Evolutionary conservation across 768 basidiomycete species (phyloP).

Genomic region (Macrolepiota dolichaula): DNA sequence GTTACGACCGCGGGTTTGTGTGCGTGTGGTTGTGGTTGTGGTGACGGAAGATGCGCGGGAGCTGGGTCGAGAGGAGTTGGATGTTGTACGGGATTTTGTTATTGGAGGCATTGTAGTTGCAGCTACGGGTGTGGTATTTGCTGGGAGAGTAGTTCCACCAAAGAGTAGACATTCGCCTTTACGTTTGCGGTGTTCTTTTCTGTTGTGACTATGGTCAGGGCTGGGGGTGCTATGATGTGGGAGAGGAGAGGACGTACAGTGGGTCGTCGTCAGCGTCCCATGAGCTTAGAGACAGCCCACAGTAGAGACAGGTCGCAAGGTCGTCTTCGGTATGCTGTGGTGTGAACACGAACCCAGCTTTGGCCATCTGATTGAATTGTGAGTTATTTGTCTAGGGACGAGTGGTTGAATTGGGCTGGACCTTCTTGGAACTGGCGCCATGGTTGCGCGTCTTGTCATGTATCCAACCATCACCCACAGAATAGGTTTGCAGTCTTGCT

Average conservation of each 20-base stretch:
- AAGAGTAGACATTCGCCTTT: slow-evolving; percentile 45
- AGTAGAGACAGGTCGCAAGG: slow-evolving; percentile 83
- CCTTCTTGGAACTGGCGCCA: slow-evolving; percentile 71
- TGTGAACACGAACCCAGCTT: slow-evolving; percentile 83
- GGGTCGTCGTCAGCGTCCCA: slow-evolving; percentile 92
- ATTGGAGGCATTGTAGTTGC: slow-evolving; percentile 4
- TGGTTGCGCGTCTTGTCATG: slow-evolving; percentile 63
- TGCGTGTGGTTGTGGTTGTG: slow-evolving; percentile 19
- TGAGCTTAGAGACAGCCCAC: slow-evolving; percentile 71
- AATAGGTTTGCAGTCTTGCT: slow-evolving; percentile 68
- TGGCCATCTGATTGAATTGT: slow-evolving; percentile 65
- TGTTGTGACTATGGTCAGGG: slow-evolving; percentile 23
- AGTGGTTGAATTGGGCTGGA: slow-evolving; percentile 18
- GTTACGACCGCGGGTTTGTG: slow-evolving; percentile 2
- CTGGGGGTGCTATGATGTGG: background rate
- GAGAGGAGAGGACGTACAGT: slow-evolving; percentile 46
- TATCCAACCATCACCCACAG: slow-evolving; percentile 54
- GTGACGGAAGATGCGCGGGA: slow-evolving; percentile 21
- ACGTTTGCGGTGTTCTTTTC: slow-evolving; percentile 75
- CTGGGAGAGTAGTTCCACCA: slow-evolving; percentile 16
- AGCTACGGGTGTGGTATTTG: background rate
- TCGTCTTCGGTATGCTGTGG: slow-evolving; percentile 72
- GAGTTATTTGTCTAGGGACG: background rate
- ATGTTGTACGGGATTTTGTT: slow-evolving; percentile 12
- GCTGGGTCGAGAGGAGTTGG: slow-evolving; percentile 18